Evolutionary conservation across 2,329 filamentous ascomycete species (phyloP), one percentile per base, ranked within the genome.

Genomic region (Hypomyces rosellus): DNA sequence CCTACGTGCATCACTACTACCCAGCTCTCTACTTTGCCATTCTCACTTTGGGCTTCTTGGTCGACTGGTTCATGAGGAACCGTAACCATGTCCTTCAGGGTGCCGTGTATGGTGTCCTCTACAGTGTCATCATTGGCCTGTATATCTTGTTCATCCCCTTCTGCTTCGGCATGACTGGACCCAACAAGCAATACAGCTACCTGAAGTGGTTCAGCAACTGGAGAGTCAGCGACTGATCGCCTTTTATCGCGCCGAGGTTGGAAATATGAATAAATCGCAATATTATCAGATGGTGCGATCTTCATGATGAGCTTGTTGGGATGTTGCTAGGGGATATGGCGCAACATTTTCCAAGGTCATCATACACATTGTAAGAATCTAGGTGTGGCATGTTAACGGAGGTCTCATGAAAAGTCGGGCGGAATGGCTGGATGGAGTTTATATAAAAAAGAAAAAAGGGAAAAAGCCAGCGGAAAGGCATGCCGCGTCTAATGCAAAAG

Each of bases 1-100:
- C 93, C 14, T 99, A 99, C 64, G 93, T 99, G 49, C 93, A 99
- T 70, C 93, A 99, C 74, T 99, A 99, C 77, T 99, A 97, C 70
- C 93, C 93, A 11, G 93, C 93, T 9, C 81, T 99, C 11, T 99
- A 97, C 76, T 99, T 97, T 68, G 91, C 93, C 61, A 96, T 99
- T 57, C 75, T 99, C 42, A 82, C 81, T 14, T 82, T 91, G 55
- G 92, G 91, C 48, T 99, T 99, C 78, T 80, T 90, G 59, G 72
- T 88, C 49, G 90, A 97, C 69, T 97, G 89, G 85, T 75, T 85
- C 55, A 81, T 89, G 43, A 79, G 84, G 57, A 84, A 80, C 61
- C 74, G 88, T 57, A 78, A 76, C 59, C 80, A 80, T 63, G 72
- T 69, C 39, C 62, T 89, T 30, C 84, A 88, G 68, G 82, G 80